Evolutionary conservation across 129 eudicot species (phyloP), one percentile per base, ranked within the genome.

Genomic region (Centrapalus pauciflorus): DNA sequence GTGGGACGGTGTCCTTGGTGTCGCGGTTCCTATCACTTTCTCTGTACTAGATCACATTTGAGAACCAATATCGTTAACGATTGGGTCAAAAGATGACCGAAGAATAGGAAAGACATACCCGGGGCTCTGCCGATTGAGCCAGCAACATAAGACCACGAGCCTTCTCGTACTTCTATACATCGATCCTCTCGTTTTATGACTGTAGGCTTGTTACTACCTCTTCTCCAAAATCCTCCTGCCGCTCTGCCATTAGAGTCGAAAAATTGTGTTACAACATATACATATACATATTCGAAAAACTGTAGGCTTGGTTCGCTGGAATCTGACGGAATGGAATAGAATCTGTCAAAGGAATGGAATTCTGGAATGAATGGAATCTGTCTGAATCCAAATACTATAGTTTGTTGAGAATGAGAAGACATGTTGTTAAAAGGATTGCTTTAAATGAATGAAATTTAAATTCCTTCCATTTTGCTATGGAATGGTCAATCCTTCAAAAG

Each of bases 21-120:
- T 82, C 25, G 96, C 98, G 24, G 92, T 83, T 49, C 87, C 96
- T 54, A 88, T 90, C 76, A 93, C 95, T 86, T 84, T 93, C 84
- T 61, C 98, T 93, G 90, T 64, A 76, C 86, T 81, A 79, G 84
- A 69, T 64, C 72, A 60, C 77, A 56, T 65, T 49, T 21, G 51
- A 64, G 52, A 70, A 64, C 67, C 8, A n/a, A 75, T 66, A 58
- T 60, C 1, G 54, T 12, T 11, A 48, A 28, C 61, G 27, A 32
- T 66, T 29, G 23, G 72, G 48, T 32, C 38, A 1, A 28, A 4
- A 20, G 1, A 12, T 21, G 20, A 17, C 50, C 13, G 0, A 3
- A 24, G 52, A 14, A 12, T 4, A 20, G 24, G 16, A 24, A 56
- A 14, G 7, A 78, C 88, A 28, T 74, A 90, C 98, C 95, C 20